These are phyloP conservation scores for Vitis hybrid DNA, from an alignment of 177 flowering plant species.

Conservation along the genomic window DNA sequence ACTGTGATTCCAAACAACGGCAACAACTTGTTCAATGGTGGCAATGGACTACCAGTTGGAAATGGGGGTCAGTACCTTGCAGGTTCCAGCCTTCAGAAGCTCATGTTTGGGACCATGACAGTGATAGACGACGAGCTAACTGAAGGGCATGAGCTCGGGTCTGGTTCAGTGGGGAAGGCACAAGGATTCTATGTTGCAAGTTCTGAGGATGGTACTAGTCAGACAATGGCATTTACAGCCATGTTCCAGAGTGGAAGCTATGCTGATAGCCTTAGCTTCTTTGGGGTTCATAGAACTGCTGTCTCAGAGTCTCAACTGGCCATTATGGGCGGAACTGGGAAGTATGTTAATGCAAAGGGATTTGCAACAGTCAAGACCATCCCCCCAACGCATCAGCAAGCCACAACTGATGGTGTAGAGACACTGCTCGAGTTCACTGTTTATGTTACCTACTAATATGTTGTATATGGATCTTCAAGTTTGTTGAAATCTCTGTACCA, in stretches of 20 bases:
- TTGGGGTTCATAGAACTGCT: conserved; percentile 31
- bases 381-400: conserved; percentile 17
- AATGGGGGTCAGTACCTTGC: conserved; percentile 34
- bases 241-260: conserved; percentile 26
- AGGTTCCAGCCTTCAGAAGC: conserved; percentile 25
- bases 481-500: no score
- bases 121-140: conserved; percentile 40
- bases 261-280: conserved; percentile 32
- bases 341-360: conserved; percentile 21
- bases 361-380: conserved; percentile 18
- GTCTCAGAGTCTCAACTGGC: conserved; percentile 17
- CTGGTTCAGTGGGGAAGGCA: conserved; percentile 34
- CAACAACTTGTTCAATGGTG: conserved; percentile 20
- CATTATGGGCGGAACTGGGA: conserved; percentile 28
- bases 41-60: conserved; percentile 31
- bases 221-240: conserved; percentile 40
- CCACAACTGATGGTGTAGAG: conserved; percentile 42
- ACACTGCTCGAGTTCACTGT: conserved; percentile 47
- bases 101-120: conserved; percentile 34
- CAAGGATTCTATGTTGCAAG: conserved; percentile 40
- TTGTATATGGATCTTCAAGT: neutral
- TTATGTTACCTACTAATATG: conserved; percentile 28
- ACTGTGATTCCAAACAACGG: conserved; percentile 44
- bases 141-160: conserved; percentile 38
- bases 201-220: conserved; percentile 33